phyloP scores from a whole-genome alignment of 1,139 yeast genomes.

The Geotrichum bryndzae region DNA sequence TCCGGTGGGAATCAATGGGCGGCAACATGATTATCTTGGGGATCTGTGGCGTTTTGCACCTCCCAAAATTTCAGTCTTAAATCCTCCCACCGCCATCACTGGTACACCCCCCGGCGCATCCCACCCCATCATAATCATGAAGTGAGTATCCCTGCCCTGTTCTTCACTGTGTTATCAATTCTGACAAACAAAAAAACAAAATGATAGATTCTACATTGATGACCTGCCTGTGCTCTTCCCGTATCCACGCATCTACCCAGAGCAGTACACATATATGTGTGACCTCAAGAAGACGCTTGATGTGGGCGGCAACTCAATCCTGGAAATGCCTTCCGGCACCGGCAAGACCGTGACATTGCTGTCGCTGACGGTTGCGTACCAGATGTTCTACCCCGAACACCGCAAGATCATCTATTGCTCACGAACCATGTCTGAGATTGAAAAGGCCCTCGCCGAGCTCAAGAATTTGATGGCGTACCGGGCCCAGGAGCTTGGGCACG shows the following conservation, averaged over 20 bases:
- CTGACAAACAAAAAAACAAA: background rate
- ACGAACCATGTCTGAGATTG: constrained; percentile 99
- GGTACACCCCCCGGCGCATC: background rate
- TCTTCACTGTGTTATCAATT: background rate
- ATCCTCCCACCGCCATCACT: background rate
- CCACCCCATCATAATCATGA: background rate
- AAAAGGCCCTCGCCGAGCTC: constrained; percentile 92
- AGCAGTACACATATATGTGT: constrained; percentile 82
- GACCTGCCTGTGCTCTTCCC: constrained; percentile 94
- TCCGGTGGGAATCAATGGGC: background rate
- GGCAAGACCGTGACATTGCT: constrained; percentile 92
- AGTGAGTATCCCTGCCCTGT: background rate
- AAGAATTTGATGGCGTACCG: constrained; percentile 83
- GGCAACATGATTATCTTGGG: background rate
- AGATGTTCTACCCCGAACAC: constrained; percentile 91
- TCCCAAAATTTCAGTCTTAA: background rate
- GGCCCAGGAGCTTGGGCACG: constrained; percentile 71
- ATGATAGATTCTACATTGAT: constrained; percentile 59
- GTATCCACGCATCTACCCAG: constrained; percentile 96
- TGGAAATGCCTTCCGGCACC: constrained; percentile 99
- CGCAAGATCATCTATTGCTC: constrained; percentile 93
- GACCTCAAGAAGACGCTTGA: constrained; percentile 90
- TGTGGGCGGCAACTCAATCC: constrained; percentile 94
- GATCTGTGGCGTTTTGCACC: background rate
- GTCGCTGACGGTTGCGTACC: constrained; percentile 90